Evolutionary conservation across 257 asterid genomes (phyloP), one percentile per base, ranked within the genome.

Genomic region (Jacaranda mimosifolia): DNA sequence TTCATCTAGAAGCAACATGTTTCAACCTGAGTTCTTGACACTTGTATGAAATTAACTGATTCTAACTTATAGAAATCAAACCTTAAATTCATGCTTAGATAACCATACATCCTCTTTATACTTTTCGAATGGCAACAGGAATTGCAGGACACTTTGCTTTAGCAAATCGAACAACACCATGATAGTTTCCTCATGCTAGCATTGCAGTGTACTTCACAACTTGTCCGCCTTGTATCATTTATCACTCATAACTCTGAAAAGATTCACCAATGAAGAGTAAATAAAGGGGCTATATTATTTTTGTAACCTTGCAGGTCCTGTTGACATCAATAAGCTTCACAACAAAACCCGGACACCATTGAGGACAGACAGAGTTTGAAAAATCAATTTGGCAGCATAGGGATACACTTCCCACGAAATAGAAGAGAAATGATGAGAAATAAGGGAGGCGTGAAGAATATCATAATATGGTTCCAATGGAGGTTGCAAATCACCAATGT

Each of bases 121-220:
- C 98, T 97, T 94, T 94, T 85, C 90, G 97, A 81, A 93, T 88
- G 78, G 99, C 97, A 63, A 86, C 70, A 7, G 96, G 93, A 77
- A 86, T 79, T 57, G 94, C 78, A 43, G 96, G 93, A 82, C 96
- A 98, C 88, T 93, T 95, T 52, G 97, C 98, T 88, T 88, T 95
- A 74, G 98, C 99, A 81, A 82, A 93, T 76, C 99, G 98, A 85
- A 95, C 87, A 65, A 93, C 94, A 39, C 98, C 99, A 17, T 91
- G 85, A 88, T 95, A 93, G 85, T 95, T 95, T 66, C 99, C 99
- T 84, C 99, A 95, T 68, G 93, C 99, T 51, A 95, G 83, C 87
- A 91, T 85, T 26, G 95, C 98, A 83, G 97, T 89, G 82, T 89
- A 93, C 85, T 90, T 95, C 66, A 84, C 65, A 63, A 91, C 91